Base-by-base conservation (phyloP, 2,329 filamentous ascomycete genomes). In the Ophiostoma quercus region DNA sequence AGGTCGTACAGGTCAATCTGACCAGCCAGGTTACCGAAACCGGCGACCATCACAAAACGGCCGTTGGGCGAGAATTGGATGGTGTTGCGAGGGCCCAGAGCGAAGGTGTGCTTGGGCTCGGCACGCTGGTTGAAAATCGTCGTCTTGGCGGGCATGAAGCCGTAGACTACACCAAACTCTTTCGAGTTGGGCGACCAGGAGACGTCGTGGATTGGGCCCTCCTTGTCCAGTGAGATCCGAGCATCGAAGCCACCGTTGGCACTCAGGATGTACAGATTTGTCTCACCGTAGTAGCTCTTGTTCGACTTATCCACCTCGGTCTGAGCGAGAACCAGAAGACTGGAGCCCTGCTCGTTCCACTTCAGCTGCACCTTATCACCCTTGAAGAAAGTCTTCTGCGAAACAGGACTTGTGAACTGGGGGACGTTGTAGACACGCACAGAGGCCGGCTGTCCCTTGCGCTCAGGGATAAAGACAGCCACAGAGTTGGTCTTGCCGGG, bases 211-310 rank as follows among this genome's bases (percentile, higher is more conserved):
- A 98, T 97, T 5, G 95, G 95, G 0, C 95, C 95, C 78, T 98
- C 94, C 82, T 98, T 98, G 80, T 99, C 95, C 67, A 97, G 84
- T 73, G 91, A 87, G 74, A 99, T 90, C 75, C 95, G 89, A 71
- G 94, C 95, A 80, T 99, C 95, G 76, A 98, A 96, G 66, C 90
- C 88, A 73, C 94, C 94, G 77, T 91, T 96, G 73, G 93, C 91
- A 79, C 92, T 97, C 73, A 99, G 86, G 75, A 99, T 86, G 82
- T 98, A 98, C 77, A 99, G 88, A 73, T 92, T 98, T 11, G 95
- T 98, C 83, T 99, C 95, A 77, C 95, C 95, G 76, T 99, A 99
- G 83, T 99, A 99, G 81, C 92, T 97, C 88, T 98, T 98, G 81
- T 96, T 96, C 71, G 93, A 93, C 83, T 95, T 96, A 82, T 99